phyloP scores from a whole-genome alignment of 129 eudicot genomes.

The Chrysanthemum lavandulifolium region DNA sequence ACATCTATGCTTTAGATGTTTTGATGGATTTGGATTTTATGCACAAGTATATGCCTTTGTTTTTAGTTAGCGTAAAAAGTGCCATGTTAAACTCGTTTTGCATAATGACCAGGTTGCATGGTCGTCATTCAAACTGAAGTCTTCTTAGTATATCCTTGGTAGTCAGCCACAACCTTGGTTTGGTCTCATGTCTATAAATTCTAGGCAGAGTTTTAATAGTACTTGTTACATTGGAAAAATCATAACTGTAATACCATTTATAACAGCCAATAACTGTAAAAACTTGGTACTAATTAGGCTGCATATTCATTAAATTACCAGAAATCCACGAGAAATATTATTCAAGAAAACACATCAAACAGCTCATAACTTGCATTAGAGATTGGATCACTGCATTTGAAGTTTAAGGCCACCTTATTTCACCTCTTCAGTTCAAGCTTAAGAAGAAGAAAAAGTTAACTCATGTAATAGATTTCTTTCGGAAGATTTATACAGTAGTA shows the following conservation, averaged over 20 bases:
- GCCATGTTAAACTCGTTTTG: not conserved
- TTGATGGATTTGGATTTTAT: not conserved
- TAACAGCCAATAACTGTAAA: no score
- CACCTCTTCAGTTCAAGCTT: not conserved
- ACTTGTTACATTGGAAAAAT: no score
- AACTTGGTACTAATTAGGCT: not conserved
- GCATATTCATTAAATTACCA: not conserved
- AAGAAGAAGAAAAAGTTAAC: not conserved
- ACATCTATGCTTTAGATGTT: not conserved
- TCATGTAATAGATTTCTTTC: not conserved
- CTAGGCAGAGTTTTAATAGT: no score
- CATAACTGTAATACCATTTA: no score
- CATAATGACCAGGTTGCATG: no score
- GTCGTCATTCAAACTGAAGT: no score
- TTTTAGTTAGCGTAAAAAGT: not conserved
- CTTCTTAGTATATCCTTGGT: no score
- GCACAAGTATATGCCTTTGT: not conserved
- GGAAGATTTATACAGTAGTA: not conserved
- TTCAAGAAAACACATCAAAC: slow-evolving; percentile 5
- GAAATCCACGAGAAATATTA: slow-evolving; percentile 8
- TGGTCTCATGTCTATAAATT: no score
- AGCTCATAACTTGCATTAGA: not conserved
- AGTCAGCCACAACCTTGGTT: no score
- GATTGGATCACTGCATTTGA: not conserved
- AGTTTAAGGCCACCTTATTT: not conserved